Base-by-base conservation (phyloP, 345 rosid genomes). In the Abelmoschus esculentus region DNA sequence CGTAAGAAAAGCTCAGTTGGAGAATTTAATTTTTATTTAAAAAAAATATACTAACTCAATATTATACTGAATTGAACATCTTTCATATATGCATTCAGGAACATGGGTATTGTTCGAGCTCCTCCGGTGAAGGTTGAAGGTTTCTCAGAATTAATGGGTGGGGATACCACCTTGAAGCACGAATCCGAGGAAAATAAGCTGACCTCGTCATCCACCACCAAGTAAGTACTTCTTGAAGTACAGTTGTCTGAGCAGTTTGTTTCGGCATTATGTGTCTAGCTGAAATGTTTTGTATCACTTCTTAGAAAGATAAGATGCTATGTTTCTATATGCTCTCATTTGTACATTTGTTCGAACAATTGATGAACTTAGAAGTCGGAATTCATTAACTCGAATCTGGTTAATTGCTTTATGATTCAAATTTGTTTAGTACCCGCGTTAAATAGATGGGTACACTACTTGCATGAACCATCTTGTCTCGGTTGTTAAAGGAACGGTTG, bases 151-250 rank as follows among this genome's bases (percentile, higher is more conserved):
- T 22, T 22, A 22, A 22, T 22, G 26, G 26, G 26, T 22, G 26
- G 26, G 26, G 26, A 22, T 22, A 22, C 88, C 75, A 49, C 84
- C 12, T 59, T 80, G 61, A 92, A 92, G 71, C 96, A 86, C 52
- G 98, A 92, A 34, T 76, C 84, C 0, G 96, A 87, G 8, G 93
- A 90, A 73, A 87, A 73, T 73, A 92, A 86, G 80, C 83, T 90
- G 75, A 81, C 87, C 17, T 88, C 93, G 55, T 91, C 92, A 29
- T 57, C 85, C 85, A 60, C 92, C 42, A 57, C 86, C 85, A 60
- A 80, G 86, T 77, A 91, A 89, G 77, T 87, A 87, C 76, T 59
- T 67, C 34, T 50, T 6, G 13, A 19, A 31, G 17, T 34, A 32
- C 34, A 1, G 22, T 22, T 38, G 13, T 57, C 29, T 0, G 52